phyloP scores from a whole-genome alignment of 768 basidiomycete genomes.

The Boletus insuetus region DNA sequence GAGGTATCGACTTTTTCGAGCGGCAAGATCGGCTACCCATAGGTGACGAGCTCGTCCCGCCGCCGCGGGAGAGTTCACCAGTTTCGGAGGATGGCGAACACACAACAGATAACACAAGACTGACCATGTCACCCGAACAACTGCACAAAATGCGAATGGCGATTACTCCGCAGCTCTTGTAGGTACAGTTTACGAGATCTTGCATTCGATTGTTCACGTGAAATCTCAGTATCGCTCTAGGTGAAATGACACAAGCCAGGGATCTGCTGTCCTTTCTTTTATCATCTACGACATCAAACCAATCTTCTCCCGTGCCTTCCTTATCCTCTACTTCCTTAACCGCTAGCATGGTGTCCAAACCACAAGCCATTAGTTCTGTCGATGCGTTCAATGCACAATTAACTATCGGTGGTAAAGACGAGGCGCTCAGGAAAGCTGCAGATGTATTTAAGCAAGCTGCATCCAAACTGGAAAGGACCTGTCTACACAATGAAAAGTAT shows the following conservation, averaged over 20 bases:
- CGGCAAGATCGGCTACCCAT: conserved; percentile 32
- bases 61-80: conserved; percentile 25
- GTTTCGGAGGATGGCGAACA: conserved; percentile 28
- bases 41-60: conserved; percentile 23
- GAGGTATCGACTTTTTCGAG: conserved; percentile 76
- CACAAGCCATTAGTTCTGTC: conserved; percentile 60
- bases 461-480: conserved; percentile 61
- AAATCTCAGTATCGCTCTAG: conserved; percentile 58
- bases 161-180: conserved; percentile 71
- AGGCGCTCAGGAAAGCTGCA: conserved; percentile 71
- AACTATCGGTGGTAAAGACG: conserved; percentile 76
- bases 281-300: conserved; percentile 38
- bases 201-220: conserved; percentile 12
- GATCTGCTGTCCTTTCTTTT: conserved; percentile 66
- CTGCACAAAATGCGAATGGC: conserved; percentile 71
- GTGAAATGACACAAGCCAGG: conserved; percentile 76
- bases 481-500: conserved; percentile 64
- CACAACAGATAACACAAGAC: conserved; percentile 28
- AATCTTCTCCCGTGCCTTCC: conserved; percentile 27
- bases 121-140: conserved; percentile 71
- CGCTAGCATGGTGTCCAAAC: conserved; percentile 65
- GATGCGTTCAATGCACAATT: conserved; percentile 72
- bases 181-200: conserved; percentile 32
- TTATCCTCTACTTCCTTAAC: conserved; percentile 42
- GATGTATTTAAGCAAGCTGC: conserved; percentile 69